A percentile compares a stretch with the other conserved stretches of the same genome.
These are phyloP conservation scores for Ogataea degrootiae DNA, from an alignment of 805 yeast genomes.

Conservation along the genomic window DNA sequence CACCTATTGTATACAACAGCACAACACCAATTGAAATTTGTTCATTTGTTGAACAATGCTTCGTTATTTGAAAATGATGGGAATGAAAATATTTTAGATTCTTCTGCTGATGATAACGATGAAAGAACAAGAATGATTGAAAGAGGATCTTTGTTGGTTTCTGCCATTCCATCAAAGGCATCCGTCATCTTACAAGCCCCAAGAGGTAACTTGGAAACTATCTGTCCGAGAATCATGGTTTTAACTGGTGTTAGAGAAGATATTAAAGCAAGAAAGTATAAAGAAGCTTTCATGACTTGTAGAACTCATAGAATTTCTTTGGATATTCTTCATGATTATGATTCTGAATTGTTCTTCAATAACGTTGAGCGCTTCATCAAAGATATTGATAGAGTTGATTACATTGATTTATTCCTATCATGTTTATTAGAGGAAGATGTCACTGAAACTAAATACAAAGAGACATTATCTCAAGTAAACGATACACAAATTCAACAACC, in stretches of 20 bases:
- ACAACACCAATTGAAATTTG: constrained; percentile 74
- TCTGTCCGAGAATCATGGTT: constrained; percentile 89
- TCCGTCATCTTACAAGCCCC: constrained; percentile 89
- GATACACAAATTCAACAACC: constrained; percentile 6
- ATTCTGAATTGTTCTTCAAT: constrained; percentile 59
- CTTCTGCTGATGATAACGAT: constrained; percentile 36
- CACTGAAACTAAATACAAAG: constrained; percentile 72
- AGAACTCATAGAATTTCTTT: constrained; percentile 88
- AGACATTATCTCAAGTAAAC: constrained; percentile 41
- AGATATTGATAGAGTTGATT: constrained; percentile 67
- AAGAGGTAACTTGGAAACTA: constrained; percentile 92
- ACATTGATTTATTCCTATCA: constrained; percentile 81
- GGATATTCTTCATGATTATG: constrained; percentile 85
- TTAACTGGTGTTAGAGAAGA: constrained; percentile 72
- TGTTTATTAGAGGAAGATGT: constrained; percentile 86
- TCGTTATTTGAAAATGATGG: constrained; percentile 17
- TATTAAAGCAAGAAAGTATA: constrained; percentile 54
- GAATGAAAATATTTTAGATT: constrained; percentile 8
- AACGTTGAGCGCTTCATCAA: constrained; percentile 65
- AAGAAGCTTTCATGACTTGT: constrained; percentile 76
- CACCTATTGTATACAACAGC: constrained; percentile 83
- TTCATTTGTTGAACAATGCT: constrained; percentile 47
- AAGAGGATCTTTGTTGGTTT: constrained; percentile 82
- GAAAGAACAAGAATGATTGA: constrained; percentile 88
- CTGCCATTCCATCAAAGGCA: constrained; percentile 76